A percentile compares a stretch with the other conserved stretches of the same genome.
These are phyloP conservation scores for Pelargonium cotyledonis DNA, from an alignment of 441 rosid genomes.

Conservation along the genomic window DNA sequence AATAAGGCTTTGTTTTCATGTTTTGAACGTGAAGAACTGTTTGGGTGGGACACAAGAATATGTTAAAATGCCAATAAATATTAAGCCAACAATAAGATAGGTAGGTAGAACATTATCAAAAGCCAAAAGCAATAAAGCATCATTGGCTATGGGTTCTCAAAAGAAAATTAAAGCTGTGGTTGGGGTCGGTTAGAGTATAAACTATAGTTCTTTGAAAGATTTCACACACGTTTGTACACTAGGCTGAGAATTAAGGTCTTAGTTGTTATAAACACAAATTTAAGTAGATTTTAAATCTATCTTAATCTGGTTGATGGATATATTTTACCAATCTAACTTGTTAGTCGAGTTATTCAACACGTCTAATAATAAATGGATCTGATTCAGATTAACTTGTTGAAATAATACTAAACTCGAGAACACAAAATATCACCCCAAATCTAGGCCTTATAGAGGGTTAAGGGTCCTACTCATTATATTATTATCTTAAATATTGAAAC, in stretches of 20 bases:
- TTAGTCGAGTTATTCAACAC: too few species aligned
- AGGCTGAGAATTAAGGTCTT: too few species aligned
- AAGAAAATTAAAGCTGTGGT: constrained; percentile 31
- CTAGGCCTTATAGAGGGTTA: neutral
- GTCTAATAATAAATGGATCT: too few species aligned
- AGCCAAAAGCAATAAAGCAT: constrained; percentile 6
- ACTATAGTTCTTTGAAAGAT: constrained; percentile 36
- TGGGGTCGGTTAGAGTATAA: constrained; percentile 49
- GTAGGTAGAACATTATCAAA: neutral
- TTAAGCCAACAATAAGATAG: neutral
- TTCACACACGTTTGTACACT: constrained; percentile 36
- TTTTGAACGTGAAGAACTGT: constrained; percentile 34
- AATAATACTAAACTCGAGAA: too few species aligned
- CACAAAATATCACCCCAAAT: too few species aligned
- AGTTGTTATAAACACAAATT: too few species aligned
- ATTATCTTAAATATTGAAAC: neutral
- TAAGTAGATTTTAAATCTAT: too few species aligned
- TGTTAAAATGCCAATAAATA: neutral
- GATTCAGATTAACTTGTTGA: too few species aligned
- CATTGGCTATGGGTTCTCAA: neutral
- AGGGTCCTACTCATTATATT: neutral
- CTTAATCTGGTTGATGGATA: too few species aligned
- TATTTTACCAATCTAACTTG: too few species aligned
- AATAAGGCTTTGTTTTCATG: constrained; percentile 37
- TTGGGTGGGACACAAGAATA: constrained; percentile 12